Base-by-base conservation (phyloP, 2,329 filamentous ascomycete species). In the Boeremia exigua region DNA sequence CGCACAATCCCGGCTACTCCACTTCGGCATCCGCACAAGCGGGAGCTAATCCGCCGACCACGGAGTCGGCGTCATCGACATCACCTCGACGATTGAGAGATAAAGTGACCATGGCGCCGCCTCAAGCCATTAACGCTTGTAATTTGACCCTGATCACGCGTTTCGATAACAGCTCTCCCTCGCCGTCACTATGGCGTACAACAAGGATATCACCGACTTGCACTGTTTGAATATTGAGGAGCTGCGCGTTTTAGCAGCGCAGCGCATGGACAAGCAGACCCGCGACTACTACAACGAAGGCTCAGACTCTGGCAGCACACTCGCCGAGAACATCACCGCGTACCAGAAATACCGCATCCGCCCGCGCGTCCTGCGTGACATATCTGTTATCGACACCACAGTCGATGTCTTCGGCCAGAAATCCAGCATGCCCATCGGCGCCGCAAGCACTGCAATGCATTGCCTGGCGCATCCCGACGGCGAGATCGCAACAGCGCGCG, bases 381-480 rank as follows among this genome's bases (percentile, higher is more conserved):
- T 80, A 23, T 68, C 66, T 0, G 58, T 56, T 1, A 70, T 80
- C 23, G 70, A 77, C 44, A 79, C 78, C 0, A 60, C 58, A 12
- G 72, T 73, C 0, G 60, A 50, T 29, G 56, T 19, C 12, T 68
- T 68, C 23, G 62, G 58, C 2, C 39, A 54, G 7, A 53, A 54
- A 17, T 60, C 60, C 23, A 71, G 71, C 8, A 62, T 79, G 4
- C 79, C 79, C 0, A 64, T 80, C 1, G 79, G 75, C 39, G 73
- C 79, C 29, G 77, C 77, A 1, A 72, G 78, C 0, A 73, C 75
- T 0, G 78, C 75, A 0, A 75, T 79, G 59, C 78, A 78, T 12
- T 77, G 76, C 38, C 71, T 80, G 14, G 77, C 78, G 0, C 77
- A 81, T 57, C 69, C 74, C 2, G 73, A 78, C 6, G 79, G 78